Evolutionary conservation across 192 early-diverging fungal species (phyloP).

Genomic region (Cladochytrium replicatum): DNA sequence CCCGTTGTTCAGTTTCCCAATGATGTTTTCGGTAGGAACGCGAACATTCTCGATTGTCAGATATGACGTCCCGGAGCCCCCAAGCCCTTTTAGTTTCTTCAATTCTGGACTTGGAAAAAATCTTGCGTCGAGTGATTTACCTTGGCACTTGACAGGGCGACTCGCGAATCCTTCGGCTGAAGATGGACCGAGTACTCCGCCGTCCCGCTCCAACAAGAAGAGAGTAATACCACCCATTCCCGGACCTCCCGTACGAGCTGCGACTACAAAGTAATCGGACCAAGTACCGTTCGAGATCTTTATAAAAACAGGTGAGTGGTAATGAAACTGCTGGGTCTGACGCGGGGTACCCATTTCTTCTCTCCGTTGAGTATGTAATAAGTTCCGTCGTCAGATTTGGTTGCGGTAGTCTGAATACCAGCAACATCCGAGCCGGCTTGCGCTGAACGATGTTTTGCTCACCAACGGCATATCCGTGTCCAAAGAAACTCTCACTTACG

Average conservation of each 20-base stretch:
- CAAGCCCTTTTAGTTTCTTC: no score
- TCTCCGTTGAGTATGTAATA: slow-evolving; percentile 63
- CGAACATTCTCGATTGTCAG: slow-evolving; percentile 62
- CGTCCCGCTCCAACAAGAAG: slow-evolving; percentile 52
- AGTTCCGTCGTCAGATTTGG: slow-evolving; percentile 43
- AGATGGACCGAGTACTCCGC: slow-evolving; percentile 52
- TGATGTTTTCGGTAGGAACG: slow-evolving; percentile 59
- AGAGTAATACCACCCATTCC: slow-evolving; percentile 65
- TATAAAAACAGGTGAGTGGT: slow-evolving; percentile 1
- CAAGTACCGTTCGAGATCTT: slow-evolving; percentile 48
- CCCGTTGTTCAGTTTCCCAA: slow-evolving; percentile 66
- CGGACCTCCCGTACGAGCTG: slow-evolving; percentile 57
- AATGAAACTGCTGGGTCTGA: not conserved
- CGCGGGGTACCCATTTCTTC: slow-evolving; percentile 46
- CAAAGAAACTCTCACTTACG: slow-evolving; percentile 31
- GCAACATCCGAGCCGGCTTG: slow-evolving; percentile 55
- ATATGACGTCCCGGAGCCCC: slow-evolving; percentile 70
- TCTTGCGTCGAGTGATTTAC: slow-evolving; percentile 61
- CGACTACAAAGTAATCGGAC: slow-evolving; percentile 67
- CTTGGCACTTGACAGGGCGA: no score
- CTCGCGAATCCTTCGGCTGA: slow-evolving; percentile 58
- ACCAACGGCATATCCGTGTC: no score
- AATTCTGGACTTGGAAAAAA: slow-evolving; percentile 54
- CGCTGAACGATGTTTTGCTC: not conserved
- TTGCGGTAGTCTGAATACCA: slow-evolving; percentile 47